Base-by-base conservation (phyloP, 1,284 basidiomycete species). In the Rhodotorula sp. region DNA sequence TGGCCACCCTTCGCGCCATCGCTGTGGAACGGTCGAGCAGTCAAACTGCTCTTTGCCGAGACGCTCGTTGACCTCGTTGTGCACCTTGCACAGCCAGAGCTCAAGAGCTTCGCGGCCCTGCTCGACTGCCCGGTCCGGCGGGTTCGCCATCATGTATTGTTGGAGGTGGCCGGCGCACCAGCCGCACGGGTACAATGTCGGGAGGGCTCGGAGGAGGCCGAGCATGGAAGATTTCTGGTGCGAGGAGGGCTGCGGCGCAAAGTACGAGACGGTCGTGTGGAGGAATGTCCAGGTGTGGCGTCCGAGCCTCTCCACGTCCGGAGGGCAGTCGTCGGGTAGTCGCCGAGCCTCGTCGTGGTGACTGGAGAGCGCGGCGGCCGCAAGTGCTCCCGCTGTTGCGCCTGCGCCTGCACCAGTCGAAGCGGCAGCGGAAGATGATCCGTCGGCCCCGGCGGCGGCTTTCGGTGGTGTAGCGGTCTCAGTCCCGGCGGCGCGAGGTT, bases 221-320 rank as follows among this genome's bases (percentile, higher is more conserved):
- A 91, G 84, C 92, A 97, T 95, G 73, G 90, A 89, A 31, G 86
- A 85, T 72, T 91, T 88, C 76, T 94, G 91, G 7, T 82, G 82
- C 0, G 87, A 83, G 0, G 88, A 87, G 0, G 94, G 91, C 39
- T 83, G 81, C 39, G 89, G 86, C n/a, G 94, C 93, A 82, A 94
- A 97, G 82, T 97, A 95, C 23, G 94, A 91, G 0, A 92, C 93
- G 5, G 93, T 90, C 2, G 93, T 90, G 80, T 97, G 94, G 51
- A 97, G 85, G 86, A 97, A 97, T 26, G 93, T 91, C 94, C 94
- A 97, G 5, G 94, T 96, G 62, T 94, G 90, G 64, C 88, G 87
- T 8, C 94, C 94, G 56, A 97, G 88, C 68, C 87, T 85, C 78
- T 93, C 91, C 58, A 90, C 89, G 81, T 97, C 93, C 0, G 92